Conservation (phyloP, 1,284 basidiomycete genomes). For the Schizopora paradoxa region DNA sequence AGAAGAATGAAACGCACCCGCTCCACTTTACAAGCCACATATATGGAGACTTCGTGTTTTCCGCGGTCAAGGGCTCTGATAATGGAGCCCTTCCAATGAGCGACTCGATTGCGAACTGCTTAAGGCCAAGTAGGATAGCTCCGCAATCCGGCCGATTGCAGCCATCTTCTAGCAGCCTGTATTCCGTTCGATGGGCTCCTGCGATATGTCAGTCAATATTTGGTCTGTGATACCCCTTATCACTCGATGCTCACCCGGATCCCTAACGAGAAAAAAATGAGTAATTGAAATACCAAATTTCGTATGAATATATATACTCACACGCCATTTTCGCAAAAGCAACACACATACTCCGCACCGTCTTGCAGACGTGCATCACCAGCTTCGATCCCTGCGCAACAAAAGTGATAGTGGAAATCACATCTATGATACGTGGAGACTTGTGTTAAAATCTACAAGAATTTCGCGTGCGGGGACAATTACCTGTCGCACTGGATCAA, state of each 20-base stretch:
- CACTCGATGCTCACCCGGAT: conserved; percentile 3
- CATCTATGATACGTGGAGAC: conserved; percentile 5
- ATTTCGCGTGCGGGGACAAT: not conserved
- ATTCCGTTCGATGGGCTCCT: not conserved
- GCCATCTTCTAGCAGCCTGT: not conserved
- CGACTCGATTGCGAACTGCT: conserved; percentile 12
- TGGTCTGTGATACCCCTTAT: not conserved
- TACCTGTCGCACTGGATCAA: conserved; percentile 15
- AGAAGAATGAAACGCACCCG: conserved; percentile 5
- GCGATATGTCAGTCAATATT: not conserved
- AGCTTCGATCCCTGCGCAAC: conserved; percentile 9
- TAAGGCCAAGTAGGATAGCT: no score
- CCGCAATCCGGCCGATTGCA: conserved; percentile 12
- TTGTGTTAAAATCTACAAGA: not conserved
- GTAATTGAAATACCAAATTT: not conserved
- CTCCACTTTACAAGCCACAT: conserved; percentile 16
- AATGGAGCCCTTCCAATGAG: conserved; percentile 10
- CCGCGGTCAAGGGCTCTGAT: not conserved
- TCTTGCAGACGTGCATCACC: conserved; percentile 1
- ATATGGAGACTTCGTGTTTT: not conserved
- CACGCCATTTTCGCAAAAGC: conserved; percentile 7
- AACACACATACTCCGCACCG: conserved; percentile 9
- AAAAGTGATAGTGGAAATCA: conserved; percentile 9
- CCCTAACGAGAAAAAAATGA: not conserved
- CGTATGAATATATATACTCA: conserved; percentile 3